These are phyloP conservation scores for Casuarina equisetifolia DNA, from an alignment of 306 rosid genomes.

Conservation along the genomic window DNA sequence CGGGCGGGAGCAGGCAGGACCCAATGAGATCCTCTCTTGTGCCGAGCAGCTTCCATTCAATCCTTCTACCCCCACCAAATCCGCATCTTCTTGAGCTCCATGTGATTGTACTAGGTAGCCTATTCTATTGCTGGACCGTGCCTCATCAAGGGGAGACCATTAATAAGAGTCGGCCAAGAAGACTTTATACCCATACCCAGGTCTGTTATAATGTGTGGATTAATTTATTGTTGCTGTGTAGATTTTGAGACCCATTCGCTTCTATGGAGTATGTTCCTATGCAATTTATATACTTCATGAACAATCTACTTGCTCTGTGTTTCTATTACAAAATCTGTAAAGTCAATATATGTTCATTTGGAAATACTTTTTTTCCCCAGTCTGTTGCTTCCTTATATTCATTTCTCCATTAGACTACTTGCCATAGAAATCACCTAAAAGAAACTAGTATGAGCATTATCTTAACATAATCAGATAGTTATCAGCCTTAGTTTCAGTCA, in stretches of 20 bases:
- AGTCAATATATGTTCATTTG: neutral
- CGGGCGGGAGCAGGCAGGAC: slow-evolving; percentile 68
- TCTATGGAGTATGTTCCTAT: slow-evolving; percentile 8
- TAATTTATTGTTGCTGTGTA: slow-evolving; percentile 19
- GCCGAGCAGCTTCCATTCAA: slow-evolving; percentile 79
- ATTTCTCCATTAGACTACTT: no score
- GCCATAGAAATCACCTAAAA: no score
- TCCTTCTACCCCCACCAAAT: slow-evolving; percentile 40
- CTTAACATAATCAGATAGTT: no score
- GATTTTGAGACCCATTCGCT: slow-evolving; percentile 26
- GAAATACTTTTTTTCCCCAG: neutral
- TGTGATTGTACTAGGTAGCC: slow-evolving; percentile 29
- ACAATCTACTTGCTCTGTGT: slow-evolving; percentile 13
- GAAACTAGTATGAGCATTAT: no score
- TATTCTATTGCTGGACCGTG: slow-evolving; percentile 35
- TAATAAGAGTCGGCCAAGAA: slow-evolving; percentile 47
- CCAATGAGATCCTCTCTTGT: slow-evolving; percentile 60
- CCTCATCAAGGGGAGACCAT: slow-evolving; percentile 27
- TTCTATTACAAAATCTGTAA: slow-evolving; percentile 19
- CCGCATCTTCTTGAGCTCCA: slow-evolving; percentile 57
- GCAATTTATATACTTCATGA: slow-evolving; percentile 16
- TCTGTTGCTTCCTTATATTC: neutral
- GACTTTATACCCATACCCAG: slow-evolving; percentile 27
- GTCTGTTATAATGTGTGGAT: slow-evolving; percentile 2
- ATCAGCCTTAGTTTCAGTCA: no score